Evolutionary conservation across 345 rosid species (phyloP), one percentile per base, ranked within the genome.

Genomic region (Cardamine occulta): DNA sequence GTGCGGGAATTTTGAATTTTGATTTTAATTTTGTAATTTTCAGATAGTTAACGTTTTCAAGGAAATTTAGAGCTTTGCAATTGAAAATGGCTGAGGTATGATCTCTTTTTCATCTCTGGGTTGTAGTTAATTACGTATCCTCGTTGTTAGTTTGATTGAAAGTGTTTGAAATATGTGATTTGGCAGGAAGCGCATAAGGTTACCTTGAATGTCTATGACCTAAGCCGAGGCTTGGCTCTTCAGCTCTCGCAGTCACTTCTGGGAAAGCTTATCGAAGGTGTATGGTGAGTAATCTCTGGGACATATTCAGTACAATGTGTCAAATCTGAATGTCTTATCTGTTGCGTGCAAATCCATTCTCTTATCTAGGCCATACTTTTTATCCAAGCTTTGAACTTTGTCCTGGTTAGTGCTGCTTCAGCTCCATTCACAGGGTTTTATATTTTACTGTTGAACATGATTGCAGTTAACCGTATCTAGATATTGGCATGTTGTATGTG

Each of bases 161-260:
- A 44, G 5, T 40, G n/a, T 71, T 9, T 63, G 17, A 69, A 24
- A 44, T 19, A 39, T 77, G 48, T 82, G 74, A 57, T 45, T 4
- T 71, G 26, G 78, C 86, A 94, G 97, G 97, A 90, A 83, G 86
- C 93, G 56, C 78, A 86, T 76, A 83, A 39, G 83, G 96, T 95
- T 17, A 71, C 84, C 4, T 82, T 95, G 88, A 84, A 92, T 63
- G 89, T 95, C 26, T 92, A 95, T 68, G 99, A 95, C 59, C 85
- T 95, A 29, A 95, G 99, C 86, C 90, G 84, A 80, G 99, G 99
- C 60, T 85, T 95, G 52, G 99, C 99, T 0, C 93, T 89, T 13
- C 96, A 92, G 72, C 96, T 95, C 49, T 95, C 99, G 7, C 80
- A 76, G 1, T 44, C 93, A 8, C 86, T 95, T 57, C 65, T 92